Conservation (phyloP, 169 alveolate genomes). For the Plasmodium inui region DNA sequence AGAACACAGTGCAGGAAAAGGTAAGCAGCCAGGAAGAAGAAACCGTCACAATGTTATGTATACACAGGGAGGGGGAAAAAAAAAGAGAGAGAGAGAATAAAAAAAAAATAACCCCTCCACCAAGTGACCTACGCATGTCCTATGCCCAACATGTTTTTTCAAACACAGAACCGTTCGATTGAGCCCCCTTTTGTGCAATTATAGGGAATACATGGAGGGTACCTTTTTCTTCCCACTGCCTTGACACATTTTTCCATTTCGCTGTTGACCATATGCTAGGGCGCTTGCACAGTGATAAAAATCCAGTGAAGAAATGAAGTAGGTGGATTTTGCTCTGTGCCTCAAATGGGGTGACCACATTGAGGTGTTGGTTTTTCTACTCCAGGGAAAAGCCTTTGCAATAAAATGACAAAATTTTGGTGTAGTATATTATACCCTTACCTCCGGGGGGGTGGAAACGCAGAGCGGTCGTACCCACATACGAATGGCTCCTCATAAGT, state of each 20-base stretch:
- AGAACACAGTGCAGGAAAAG: not conserved
- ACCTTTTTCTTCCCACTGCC: not conserved
- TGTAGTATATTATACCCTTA: too few species aligned
- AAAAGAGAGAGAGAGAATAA: too few species aligned
- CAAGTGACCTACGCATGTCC: not conserved
- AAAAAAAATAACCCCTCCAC: not conserved
- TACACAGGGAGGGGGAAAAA: not conserved
- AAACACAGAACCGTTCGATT: not conserved
- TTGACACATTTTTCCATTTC: not conserved
- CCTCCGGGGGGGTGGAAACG: not conserved
- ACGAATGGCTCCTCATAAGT: not conserved
- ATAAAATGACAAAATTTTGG: not conserved
- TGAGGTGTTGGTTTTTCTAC: not conserved
- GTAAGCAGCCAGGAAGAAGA: not conserved
- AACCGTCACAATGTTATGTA: not conserved
- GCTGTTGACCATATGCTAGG: not conserved
- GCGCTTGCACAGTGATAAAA: not conserved
- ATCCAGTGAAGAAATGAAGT: not conserved
- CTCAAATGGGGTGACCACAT: not conserved
- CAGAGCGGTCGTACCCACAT: not conserved
- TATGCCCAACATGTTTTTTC: not conserved
- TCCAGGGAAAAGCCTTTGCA: not conserved
- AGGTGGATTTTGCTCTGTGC: not conserved
- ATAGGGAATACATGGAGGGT: not conserved
- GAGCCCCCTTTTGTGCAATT: not conserved